Base-by-base conservation (phyloP, 2,329 filamentous ascomycete genomes). In the Stagonosporopsis rhizophila region DNA sequence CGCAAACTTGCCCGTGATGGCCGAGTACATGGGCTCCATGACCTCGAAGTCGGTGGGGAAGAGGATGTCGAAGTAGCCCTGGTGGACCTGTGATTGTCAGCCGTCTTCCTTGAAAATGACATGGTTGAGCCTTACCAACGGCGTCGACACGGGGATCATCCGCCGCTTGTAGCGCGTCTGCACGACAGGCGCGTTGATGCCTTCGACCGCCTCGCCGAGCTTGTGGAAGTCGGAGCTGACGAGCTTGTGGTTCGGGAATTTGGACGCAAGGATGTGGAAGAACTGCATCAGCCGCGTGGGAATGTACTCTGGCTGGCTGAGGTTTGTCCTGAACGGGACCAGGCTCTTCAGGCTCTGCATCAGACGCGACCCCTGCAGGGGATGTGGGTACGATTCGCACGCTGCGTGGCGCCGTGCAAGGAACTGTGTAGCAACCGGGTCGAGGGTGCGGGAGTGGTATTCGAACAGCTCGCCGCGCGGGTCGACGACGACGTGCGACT, bases 1-100 rank as follows among this genome's bases (percentile, higher is more conserved):
- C 2, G 93, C 96, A 67, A 98, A 81, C 74, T 96, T 95, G 28
- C 94, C 94, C 0, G 95, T 99, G 67, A 98, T 87, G 59, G 92
- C 92, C 52, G 91, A 88, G 79, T 99, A 99, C 66, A 98, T 87
- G 68, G 92, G 88, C 77, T 98, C 92, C 77, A 95, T 89, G 64
- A 96, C 89, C 60, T 85, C 83, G 74, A 99, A 99, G 77, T 99
- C 90, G 11, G 95, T 99, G 0, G 95, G 95, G 79, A 99, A 99
- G 73, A 99, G 88, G 68, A 99, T 97, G 74, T 99, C 96, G 73
- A 99, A 99, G 78, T 96, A 98, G 41, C 95, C 96, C 80, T 99
- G 96, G 75, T 98, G 93, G 44, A 97, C 91, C 91, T 96, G 4
- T 40, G 6, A 12, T 27, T 27, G n/a, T 66, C 35, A 60, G 54